Conservation (phyloP, 805 yeast species). For the Cyberlindnera samutprakarnensis region DNA sequence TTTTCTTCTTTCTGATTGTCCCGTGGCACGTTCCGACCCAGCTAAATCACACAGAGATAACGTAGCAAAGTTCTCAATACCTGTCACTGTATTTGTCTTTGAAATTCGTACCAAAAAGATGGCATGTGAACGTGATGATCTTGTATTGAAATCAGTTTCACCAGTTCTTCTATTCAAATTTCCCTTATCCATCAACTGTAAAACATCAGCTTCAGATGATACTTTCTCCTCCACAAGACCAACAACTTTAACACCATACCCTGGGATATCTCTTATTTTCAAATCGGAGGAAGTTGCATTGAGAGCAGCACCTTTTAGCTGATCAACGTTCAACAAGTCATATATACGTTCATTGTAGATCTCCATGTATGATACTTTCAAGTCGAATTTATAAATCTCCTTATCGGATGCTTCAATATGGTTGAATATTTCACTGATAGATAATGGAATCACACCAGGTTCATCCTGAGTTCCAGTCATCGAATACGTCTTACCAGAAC, state of each 20-base stretch:
- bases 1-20: conserved; percentile 65
- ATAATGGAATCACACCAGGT: conserved; percentile 78
- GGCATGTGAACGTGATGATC: conserved; percentile 90
- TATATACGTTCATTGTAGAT: conserved; percentile 89
- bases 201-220: conserved; percentile 47
- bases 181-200: conserved; percentile 56
- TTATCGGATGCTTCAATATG: conserved; percentile 16
- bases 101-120: conserved; percentile 63
- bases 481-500: conserved; percentile 90
- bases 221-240: conserved; percentile 66
- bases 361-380: conserved; percentile 74
- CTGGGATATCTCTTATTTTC: conserved; percentile 69
- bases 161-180: conserved; percentile 73
- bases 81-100: conserved; percentile 32
- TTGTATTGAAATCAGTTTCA: conserved; percentile 81
- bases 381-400: conserved; percentile 28
- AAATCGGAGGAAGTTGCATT: conserved; percentile 37
- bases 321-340: conserved; percentile 50
- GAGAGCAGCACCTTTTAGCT: conserved; percentile 6
- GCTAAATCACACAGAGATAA: conserved; percentile 91
- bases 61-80: conserved; percentile 40
- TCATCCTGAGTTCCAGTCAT: conserved; percentile 58
- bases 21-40: conserved; percentile 85
- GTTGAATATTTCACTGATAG: conserved; percentile 60
- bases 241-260: conserved; percentile 62